phyloP scores from a whole-genome alignment of 2,329 filamentous ascomycete species.

The Penicillium occitanis region DNA sequence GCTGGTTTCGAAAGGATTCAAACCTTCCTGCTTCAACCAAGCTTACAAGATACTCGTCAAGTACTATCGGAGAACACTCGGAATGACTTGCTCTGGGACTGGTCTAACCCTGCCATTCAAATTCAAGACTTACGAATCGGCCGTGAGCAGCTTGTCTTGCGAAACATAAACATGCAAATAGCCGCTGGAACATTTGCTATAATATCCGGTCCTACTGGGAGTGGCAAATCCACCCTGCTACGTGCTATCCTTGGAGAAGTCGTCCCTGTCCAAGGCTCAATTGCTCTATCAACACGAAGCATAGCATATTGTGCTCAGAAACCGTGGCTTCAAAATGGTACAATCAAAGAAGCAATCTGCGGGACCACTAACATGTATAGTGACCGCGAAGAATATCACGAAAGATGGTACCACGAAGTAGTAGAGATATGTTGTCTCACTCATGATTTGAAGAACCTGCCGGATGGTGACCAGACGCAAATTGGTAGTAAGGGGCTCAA shows the following conservation, averaged over 20 bases:
- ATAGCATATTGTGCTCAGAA: constrained; percentile 43
- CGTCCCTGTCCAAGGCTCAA: constrained; percentile 35
- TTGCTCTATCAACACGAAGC: constrained; percentile 32
- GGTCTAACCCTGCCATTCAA: background rate
- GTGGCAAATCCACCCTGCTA: constrained; percentile 54
- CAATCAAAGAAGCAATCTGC: constrained; percentile 33
- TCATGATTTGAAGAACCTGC: constrained; percentile 42
- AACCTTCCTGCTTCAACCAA: constrained; percentile 28
- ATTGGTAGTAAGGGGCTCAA: constrained; percentile 53
- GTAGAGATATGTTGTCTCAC: constrained; percentile 29
- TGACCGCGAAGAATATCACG: constrained; percentile 14
- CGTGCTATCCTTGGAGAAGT: constrained; percentile 48
- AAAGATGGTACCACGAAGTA: constrained; percentile 10
- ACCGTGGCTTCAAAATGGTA: constrained; percentile 32
- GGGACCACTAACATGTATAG: constrained; percentile 26
- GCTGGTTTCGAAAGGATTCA: constrained; percentile 46
- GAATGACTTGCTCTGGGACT: background rate
- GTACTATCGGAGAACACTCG: background rate
- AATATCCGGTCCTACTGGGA: constrained; percentile 53
- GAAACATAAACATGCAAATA: constrained; percentile 43
- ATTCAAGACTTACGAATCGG: constrained; percentile 7
- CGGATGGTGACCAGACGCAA: constrained; percentile 44
- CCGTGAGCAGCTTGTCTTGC: constrained; percentile 35
- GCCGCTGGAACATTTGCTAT: constrained; percentile 48
- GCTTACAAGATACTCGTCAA: constrained; percentile 1